phyloP scores from a whole-genome alignment of 176 grass and related monocot species.

The Thinopyrum elongatum region DNA sequence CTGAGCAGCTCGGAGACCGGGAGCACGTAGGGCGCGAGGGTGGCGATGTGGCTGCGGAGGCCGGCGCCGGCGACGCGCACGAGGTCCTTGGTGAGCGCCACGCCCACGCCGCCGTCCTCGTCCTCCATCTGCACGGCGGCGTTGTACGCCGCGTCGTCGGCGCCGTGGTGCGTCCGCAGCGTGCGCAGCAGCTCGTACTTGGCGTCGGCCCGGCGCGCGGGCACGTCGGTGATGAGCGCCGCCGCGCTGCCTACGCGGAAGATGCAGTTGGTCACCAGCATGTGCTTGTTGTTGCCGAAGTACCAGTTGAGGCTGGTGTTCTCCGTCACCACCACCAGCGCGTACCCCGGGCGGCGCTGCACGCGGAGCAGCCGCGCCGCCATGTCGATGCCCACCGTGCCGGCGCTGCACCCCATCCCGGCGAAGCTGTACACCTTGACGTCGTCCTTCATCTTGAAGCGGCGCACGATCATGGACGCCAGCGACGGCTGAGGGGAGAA shows the following conservation, averaged over 20 bases:
- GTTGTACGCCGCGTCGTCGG: constrained; percentile 55
- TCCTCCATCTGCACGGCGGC: constrained; percentile 81
- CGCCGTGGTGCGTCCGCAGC: constrained; percentile 81
- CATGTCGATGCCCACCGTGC: constrained; percentile 56
- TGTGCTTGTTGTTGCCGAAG: constrained; percentile 87
- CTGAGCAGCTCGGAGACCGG: constrained; percentile 53
- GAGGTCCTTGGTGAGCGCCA: constrained; percentile 79
- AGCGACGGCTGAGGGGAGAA: constrained; percentile 63
- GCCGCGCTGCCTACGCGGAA: constrained; percentile 74
- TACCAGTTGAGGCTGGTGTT: constrained; percentile 89
- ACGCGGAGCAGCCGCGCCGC: constrained; percentile 49
- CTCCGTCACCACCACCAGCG: constrained; percentile 84
- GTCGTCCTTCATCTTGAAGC: constrained; percentile 39
- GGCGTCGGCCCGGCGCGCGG: constrained; percentile 29
- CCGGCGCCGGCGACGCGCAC: constrained; percentile 64
- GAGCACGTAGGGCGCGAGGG: constrained; percentile 57
- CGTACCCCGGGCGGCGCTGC: constrained; percentile 35
- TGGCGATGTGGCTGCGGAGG: constrained; percentile 57
- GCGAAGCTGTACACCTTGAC: constrained; percentile 65
- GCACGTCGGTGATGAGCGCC: constrained; percentile 61
- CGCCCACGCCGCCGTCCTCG: constrained; percentile 65
- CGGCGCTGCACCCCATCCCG: constrained; percentile 87
- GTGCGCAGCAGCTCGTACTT: constrained; percentile 80
- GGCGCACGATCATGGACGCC: constrained; percentile 47
- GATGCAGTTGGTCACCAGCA: constrained; percentile 96